Conservation (phyloP, 306 rosid species). For the Alnus glutinosa region DNA sequence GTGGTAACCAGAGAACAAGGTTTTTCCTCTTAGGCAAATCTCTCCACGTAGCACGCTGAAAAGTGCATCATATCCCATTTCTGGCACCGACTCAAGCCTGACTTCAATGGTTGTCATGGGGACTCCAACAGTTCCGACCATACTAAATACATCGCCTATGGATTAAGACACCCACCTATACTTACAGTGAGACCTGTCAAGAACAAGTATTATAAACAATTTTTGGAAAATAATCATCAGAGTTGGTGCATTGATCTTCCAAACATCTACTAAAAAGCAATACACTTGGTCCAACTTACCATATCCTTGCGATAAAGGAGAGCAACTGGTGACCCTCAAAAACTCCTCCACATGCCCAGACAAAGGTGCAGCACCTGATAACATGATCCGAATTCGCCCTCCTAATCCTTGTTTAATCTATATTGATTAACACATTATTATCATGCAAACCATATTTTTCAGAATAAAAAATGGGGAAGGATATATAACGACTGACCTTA, state of each 20-base stretch:
- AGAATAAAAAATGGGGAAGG: constrained; percentile 7
- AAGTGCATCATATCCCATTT: constrained; percentile 76
- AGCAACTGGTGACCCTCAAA: constrained; percentile 72
- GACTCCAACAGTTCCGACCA: constrained; percentile 82
- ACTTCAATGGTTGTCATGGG: constrained; percentile 84
- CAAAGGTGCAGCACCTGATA: constrained; percentile 92
- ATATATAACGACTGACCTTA: constrained; percentile 46
- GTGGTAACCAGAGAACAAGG: constrained; percentile 79
- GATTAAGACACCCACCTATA: constrained; percentile 78
- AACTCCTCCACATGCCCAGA: constrained; percentile 85
- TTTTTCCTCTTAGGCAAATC: constrained; percentile 75
- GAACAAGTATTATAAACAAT: background rate
- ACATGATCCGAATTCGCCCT: constrained; percentile 68
- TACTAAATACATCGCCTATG: constrained; percentile 64
- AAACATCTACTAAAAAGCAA: background rate
- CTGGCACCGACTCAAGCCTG: constrained; percentile 80
- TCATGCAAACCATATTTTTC: constrained; percentile 10
- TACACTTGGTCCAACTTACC: constrained; percentile 42
- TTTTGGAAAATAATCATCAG: background rate
- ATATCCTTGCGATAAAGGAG: constrained; percentile 83
- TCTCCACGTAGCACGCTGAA: constrained; percentile 74
- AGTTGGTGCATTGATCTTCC: too few relatives aligned
- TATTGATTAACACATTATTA: constrained; percentile 11
- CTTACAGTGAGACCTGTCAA: constrained; percentile 82
- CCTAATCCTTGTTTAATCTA: constrained; percentile 82